Evolutionary conservation across 306 rosid genomes (phyloP), one percentile per base, ranked within the genome.

Genomic region (Cucurbita moschata): DNA sequence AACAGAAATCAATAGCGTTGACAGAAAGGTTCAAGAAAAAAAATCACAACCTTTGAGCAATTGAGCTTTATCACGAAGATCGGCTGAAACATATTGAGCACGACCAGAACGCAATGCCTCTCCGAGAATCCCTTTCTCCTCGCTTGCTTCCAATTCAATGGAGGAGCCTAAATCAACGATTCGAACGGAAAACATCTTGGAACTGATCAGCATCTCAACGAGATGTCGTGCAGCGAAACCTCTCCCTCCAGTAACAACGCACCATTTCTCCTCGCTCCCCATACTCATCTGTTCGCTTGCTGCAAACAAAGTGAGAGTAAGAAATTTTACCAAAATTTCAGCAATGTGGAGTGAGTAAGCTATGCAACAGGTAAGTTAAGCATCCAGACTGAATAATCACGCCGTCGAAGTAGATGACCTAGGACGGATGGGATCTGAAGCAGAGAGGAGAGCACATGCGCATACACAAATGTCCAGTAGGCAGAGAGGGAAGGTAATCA

Each of bases 211-310:
- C 92, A 86, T 88, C 72, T 84, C 89, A 3, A 89, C 96, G 81
- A 95, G 82, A 81, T 95, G 99, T 2, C 99, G 86, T 4, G 99
- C 99, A 14, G 96, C 96, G 73, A 95, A 95, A 71, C 99, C 99
- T 4, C 99, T 86, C 5, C 96, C 99, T 40, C 99, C 99, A 26
- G 96, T 95, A 53, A 95, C 97, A 59, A 89, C 90, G 77, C 99
- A 89, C 91, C 97, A 95, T 64, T 72, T 82, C 23, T 82, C 88
- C 44, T 74, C 88, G 5, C 44, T 78, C 4, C 83, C 77, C 96
- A 88, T 89, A 61, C 8, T 65, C 60, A 5, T 11, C 76, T 43
- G 8, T 58, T 46, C 57, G 57, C 16, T 68, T 6, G 42, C 73
- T 46, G 43, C 54, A 47, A 68, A 26, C 42, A 68, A 30, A 23